These are phyloP conservation scores for Physcomitrellopsis africana DNA, from an alignment of 225 moss, liverwort and hornwort genomes.

Conservation along the genomic window DNA sequence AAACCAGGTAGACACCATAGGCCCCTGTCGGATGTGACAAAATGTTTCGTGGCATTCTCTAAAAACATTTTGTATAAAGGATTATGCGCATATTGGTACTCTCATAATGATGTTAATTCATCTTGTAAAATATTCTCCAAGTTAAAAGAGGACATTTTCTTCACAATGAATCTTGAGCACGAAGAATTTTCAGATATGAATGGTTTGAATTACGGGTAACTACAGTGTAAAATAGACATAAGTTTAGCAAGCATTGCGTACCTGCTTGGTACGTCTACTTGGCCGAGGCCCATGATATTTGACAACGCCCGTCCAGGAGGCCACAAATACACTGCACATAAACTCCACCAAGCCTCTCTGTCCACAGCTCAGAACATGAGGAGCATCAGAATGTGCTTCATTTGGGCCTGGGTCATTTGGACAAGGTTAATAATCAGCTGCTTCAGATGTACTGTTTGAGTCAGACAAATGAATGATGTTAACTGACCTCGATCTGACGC, in stretches of 20 bases:
- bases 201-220: background rate
- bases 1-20: constrained; percentile 26
- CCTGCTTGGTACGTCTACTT: constrained; percentile 93
- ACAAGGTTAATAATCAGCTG: background rate
- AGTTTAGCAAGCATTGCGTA: constrained; percentile 29
- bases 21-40: constrained; percentile 31
- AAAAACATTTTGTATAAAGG: constrained; percentile 10
- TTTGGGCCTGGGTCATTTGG: background rate
- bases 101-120: background rate
- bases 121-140: background rate
- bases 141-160: background rate
- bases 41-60: constrained; percentile 17
- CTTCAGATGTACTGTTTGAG: constrained; percentile 2
- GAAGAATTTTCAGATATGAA: background rate
- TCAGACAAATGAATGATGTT: constrained; percentile 1
- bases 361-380: constrained; percentile 30
- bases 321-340: constrained; percentile 92
- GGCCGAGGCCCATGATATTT: constrained; percentile 93
- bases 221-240: background rate
- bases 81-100: background rate
- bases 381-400: constrained; percentile 17
- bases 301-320: constrained; percentile 96
- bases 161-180: background rate
- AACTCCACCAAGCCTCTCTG: constrained; percentile 99
- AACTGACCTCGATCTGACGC: constrained; percentile 80